These are phyloP conservation scores for Sugiyamaella grinbergsii DNA, from an alignment of 1,139 yeast genomes.

Conservation along the genomic window DNA sequence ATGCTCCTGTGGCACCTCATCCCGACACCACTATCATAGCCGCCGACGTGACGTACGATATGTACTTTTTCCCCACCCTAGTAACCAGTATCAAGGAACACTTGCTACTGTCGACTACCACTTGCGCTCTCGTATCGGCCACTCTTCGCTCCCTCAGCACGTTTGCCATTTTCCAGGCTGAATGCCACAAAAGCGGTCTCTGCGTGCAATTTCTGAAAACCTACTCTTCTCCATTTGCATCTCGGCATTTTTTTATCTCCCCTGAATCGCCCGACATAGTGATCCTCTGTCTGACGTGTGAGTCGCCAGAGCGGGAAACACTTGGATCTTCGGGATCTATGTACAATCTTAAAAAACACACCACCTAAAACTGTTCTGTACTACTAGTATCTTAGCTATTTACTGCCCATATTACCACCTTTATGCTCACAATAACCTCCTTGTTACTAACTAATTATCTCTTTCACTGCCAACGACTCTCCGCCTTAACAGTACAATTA, in stretches of 20 bases:
- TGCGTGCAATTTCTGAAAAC: conserved; percentile 38
- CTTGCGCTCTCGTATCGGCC: conserved; percentile 50
- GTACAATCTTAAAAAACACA: no score
- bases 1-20: conserved; percentile 38
- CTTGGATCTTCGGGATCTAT: not conserved
- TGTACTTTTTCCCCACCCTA: conserved; percentile 58
- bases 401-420: no score
- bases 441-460: no score
- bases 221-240: conserved; percentile 29
- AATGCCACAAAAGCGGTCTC: conserved; percentile 39
- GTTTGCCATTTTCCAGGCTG: conserved; percentile 53
- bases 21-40: conserved; percentile 49
- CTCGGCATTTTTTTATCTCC: conserved; percentile 28
- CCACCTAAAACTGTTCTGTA: no score
- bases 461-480: no score
- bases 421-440: no score
- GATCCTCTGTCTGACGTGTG: conserved; percentile 21
- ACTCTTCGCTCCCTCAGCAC: conserved; percentile 71
- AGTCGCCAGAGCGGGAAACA: not conserved
- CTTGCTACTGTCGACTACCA: conserved; percentile 21
- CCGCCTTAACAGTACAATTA: no score
- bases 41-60: conserved; percentile 87
- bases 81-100: conserved; percentile 49
- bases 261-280: conserved; percentile 31
- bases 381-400: no score